Evolutionary conservation across 768 basidiomycete genomes (phyloP), one percentile per base, ranked within the genome.

Genomic region (Amanita pseudoporphyria): DNA sequence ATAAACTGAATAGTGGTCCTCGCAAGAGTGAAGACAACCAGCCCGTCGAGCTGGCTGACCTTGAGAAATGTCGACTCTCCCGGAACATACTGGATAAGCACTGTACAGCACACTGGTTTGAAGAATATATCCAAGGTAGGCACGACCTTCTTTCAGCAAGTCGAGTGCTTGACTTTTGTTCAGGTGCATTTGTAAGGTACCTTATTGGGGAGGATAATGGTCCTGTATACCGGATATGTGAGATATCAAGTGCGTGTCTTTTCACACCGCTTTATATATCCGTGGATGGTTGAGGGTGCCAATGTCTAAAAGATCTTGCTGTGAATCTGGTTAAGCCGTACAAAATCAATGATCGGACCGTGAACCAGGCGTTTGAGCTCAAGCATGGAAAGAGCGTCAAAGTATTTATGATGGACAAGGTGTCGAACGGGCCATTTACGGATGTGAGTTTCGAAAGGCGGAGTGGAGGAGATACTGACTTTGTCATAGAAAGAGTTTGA

Each of bases 131-230:
- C 28, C 80, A 79, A 64, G 85, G 94, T 82, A 55, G 53, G 73
- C 63, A 45, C 33, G n/a, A 28, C 37, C 41, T 13, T 39, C 7
- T 43, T 45, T 45, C 3, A 43, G 19, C 40, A 53, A 18, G 47
- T 12, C 42, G 30, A 9, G 14, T 51, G 54, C 32, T 55, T 39
- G 30, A 18, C 54, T 18, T 28, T 26, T 37, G 31, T 47, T 3
- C 55, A 92, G 93, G 84, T 40, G 79, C 80, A 21, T 98, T 83
- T 79, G 91, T 98, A 9, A 78, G 94, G 33, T 86, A 87, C 60
- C 69, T 87, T 33, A 81, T 94, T 54, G 89, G 87, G 0, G 56
- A 88, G 44, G 62, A 67, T 7, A 70, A 73, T 5, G 57, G 69
- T 46, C 71, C 76, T 14, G 76, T 86, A 18, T 97, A 97, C 64